Evolutionary conservation across 78 protist genomes (phyloP), one percentile per base, ranked within the genome.

Genomic region (Dictyostelium brefeldianum): DNA sequence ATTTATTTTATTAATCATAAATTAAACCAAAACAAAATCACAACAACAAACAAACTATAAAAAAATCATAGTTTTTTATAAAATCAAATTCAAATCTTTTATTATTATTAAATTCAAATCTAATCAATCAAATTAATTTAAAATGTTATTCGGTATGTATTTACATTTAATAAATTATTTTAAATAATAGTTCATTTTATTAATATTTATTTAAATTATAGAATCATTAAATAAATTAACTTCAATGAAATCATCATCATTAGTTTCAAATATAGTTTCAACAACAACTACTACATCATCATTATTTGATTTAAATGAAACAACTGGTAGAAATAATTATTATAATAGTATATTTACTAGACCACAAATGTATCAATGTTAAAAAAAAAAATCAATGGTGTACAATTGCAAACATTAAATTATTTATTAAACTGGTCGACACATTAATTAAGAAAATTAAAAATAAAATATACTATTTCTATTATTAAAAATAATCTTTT

Each of bases 121-220:
- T 36, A 36, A 36, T n/a, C n/a, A 36, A 36, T 59, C 9, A 22
- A 59, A 59, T 8, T 0, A 20, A n/a, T 22, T n/a, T 5, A 59
- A 59, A 59, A 59, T 59, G 69, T 59, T 59, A 59, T 59, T 59
- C 29, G n/a, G 69, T 59, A 59, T 59, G 69, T 59, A 59, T 59
- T 22, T 17, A 53, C 15, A 20, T 62, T 62, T 25, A 22, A 11
- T 62, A 7, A 59, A 59, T 22, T 22, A 15, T 8, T n/a, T n/a
- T 8, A n/a, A 57, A 11, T n/a, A 57, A 57, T n/a, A 57, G n/a
- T n/a, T 57, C 25, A 9, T 59, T 59, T 20, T 59, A 9, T 59
- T 59, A 22, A 10, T 9, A 25, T 62, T 25, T 20, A n/a, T 59
- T 18, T 8, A 0, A n/a, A 36, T 36, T 36, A 59, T 59, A 59